Evolutionary conservation across 1,284 basidiomycete species (phyloP).

Genomic region (Exobasidium cylindrosporum): DNA sequence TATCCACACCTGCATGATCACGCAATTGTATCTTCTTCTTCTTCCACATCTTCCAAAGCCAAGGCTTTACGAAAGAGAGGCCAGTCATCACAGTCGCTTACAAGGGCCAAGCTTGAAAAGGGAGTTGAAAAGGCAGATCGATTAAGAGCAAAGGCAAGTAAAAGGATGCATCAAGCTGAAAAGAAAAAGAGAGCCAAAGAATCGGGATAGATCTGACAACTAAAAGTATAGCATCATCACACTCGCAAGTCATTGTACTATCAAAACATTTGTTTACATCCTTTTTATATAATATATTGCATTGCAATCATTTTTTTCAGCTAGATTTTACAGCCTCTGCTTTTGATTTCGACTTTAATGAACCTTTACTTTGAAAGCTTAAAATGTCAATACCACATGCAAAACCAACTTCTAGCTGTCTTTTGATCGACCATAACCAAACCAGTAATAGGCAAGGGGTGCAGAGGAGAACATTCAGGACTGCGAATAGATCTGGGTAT

Average conservation of each 20-base stretch:
- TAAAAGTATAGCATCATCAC: background rate
- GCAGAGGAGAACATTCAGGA: conserved; percentile 78
- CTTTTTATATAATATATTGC: too few relatives aligned
- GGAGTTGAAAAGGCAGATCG: conserved; percentile 10
- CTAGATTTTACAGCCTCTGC: background rate
- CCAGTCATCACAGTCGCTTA: background rate
- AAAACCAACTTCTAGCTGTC: conserved; percentile 51
- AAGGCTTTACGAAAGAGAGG: background rate
- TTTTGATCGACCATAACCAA: conserved; percentile 56
- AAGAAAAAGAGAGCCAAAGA: conserved; percentile 8
- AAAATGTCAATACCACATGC: conserved; percentile 34
- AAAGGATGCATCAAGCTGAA: background rate
- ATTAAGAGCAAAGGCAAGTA: background rate
- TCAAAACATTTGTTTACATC: too few relatives aligned
- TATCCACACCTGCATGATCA: background rate
- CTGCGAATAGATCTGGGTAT: conserved; percentile 80
- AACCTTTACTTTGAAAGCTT: background rate
- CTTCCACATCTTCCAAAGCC: background rate
- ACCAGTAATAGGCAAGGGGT: conserved; percentile 71
- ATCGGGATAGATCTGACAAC: background rate
- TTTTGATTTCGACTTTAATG: background rate
- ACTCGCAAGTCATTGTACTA: too few relatives aligned
- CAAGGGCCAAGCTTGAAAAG: conserved; percentile 1
- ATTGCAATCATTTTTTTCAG: background rate
- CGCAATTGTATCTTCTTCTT: too few relatives aligned